phyloP scores from a whole-genome alignment of 2,329 filamentous ascomycete species.

The Microcyclosporella mali region DNA sequence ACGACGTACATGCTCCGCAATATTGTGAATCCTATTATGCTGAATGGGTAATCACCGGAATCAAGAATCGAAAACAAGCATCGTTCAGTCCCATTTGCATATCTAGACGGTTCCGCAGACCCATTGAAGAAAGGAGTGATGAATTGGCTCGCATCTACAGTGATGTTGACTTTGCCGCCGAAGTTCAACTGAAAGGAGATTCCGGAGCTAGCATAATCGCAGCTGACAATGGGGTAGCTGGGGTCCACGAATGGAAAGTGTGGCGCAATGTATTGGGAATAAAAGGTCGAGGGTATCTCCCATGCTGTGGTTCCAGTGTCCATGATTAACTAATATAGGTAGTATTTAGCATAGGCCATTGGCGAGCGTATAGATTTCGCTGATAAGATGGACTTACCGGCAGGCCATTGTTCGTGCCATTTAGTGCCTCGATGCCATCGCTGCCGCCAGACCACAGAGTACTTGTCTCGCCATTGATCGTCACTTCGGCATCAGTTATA shows the following conservation, averaged over 20 bases:
- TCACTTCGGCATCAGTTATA: conserved; percentile 24
- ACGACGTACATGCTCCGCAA: conserved; percentile 32
- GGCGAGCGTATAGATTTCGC: conserved; percentile 18
- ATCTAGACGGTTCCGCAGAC: conserved; percentile 15
- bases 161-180: conserved; percentile 24
- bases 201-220: conserved; percentile 22
- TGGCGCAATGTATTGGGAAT: conserved; percentile 11
- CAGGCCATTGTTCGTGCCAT: conserved; percentile 10
- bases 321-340: conserved; percentile 28
- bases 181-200: conserved; percentile 26
- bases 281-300: conserved; percentile 20
- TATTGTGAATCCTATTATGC: conserved; percentile 28
- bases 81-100: conserved; percentile 15
- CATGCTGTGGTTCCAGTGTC: conserved; percentile 31
- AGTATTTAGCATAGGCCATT: too few relatives aligned
- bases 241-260: conserved; percentile 15
- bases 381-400: conserved; percentile 14
- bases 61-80: conserved; percentile 22
- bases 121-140: conserved; percentile 27
- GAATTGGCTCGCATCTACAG: conserved; percentile 25
- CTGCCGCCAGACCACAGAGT: conserved; percentile 20
- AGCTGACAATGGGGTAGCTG: conserved; percentile 15
- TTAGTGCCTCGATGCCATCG: conserved; percentile 16
- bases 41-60: conserved; percentile 12
- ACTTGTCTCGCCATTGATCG: conserved; percentile 13